Conservation (phyloP, 192 early-diverging fungal genomes). For the Geranomyces variabilis region DNA sequence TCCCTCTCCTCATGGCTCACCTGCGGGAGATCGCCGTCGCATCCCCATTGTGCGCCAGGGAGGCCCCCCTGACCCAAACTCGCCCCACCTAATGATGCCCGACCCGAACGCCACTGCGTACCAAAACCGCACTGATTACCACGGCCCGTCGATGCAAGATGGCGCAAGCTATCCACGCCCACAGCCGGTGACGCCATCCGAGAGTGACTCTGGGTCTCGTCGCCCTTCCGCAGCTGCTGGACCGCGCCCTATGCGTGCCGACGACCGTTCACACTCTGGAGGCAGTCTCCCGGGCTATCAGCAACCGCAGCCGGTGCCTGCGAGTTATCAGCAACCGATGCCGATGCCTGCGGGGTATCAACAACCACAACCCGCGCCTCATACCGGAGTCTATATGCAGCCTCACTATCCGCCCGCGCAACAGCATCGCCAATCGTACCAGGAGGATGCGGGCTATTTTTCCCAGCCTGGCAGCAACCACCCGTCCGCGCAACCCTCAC, state of each 20-base stretch:
- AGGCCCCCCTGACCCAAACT: slow-evolving; percentile 13
- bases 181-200: slow-evolving; percentile 19
- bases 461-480: slow-evolving; percentile 5
- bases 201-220: neutral
- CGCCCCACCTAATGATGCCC: neutral
- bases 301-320: too few relatives aligned
- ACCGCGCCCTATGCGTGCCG: slow-evolving; percentile 14
- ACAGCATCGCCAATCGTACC: neutral
- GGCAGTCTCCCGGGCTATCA: neutral
- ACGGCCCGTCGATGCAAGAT: neutral
- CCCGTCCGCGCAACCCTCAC: neutral
- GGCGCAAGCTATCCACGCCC: slow-evolving; percentile 13
- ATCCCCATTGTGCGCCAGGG: neutral
- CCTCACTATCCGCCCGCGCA: neutral
- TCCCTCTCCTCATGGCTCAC: slow-evolving; percentile 16
- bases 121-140: neutral
- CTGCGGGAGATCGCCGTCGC: slow-evolving; percentile 13
- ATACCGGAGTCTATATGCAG: neutral
- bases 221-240: slow-evolving; percentile 7
- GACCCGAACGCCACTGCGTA: neutral
- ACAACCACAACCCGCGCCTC: neutral
- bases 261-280: neutral
- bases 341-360: neutral
- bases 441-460: neutral
- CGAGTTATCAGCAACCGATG: neutral